These are phyloP conservation scores for Coemansia erecta DNA, from an alignment of 192 early-diverging fungal genomes.

Conservation along the genomic window DNA sequence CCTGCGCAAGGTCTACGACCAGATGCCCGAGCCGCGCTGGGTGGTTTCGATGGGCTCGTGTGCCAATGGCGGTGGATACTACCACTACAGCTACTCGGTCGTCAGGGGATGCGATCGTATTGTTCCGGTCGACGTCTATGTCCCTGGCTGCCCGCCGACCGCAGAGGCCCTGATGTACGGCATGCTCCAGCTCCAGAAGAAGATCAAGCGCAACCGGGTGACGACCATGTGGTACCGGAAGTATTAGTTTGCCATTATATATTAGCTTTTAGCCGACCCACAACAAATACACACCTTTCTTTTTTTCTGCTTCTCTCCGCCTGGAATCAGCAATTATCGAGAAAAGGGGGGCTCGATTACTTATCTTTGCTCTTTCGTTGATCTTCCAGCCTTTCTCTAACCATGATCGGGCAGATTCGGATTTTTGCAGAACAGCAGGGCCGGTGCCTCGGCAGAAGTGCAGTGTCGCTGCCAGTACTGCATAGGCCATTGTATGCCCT, in stretches of 20 bases:
- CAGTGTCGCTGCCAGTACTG: too few relatives aligned
- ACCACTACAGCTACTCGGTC: conserved; percentile 96
- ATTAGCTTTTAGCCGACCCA: too few relatives aligned
- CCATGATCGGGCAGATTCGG: not conserved
- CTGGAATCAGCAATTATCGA: too few relatives aligned
- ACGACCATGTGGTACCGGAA: conserved; percentile 80
- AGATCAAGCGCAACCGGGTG: conserved; percentile 82
- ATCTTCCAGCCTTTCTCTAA: not conserved
- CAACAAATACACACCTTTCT: not conserved
- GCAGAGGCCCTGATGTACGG: conserved; percentile 97
- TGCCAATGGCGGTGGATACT: conserved; percentile 97
- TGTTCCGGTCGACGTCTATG: conserved; percentile 93
- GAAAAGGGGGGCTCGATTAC: not conserved
- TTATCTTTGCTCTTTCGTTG: not conserved
- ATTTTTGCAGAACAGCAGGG: too few relatives aligned
- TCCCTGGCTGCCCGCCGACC: conserved; percentile 96
- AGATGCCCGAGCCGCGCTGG: conserved; percentile 98
- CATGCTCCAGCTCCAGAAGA: conserved; percentile 97
- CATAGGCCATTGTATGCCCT: too few relatives aligned
- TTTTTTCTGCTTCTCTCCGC: not conserved
- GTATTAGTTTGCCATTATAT: conserved; percentile 34
- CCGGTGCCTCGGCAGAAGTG: too few relatives aligned
- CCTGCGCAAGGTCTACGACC: conserved; percentile 68
- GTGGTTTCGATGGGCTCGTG: conserved; percentile 99
- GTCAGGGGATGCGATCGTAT: conserved; percentile 96